phyloP scores from a whole-genome alignment of 371 early-diverging fungal genomes.

The Mycotypha africana region DNA sequence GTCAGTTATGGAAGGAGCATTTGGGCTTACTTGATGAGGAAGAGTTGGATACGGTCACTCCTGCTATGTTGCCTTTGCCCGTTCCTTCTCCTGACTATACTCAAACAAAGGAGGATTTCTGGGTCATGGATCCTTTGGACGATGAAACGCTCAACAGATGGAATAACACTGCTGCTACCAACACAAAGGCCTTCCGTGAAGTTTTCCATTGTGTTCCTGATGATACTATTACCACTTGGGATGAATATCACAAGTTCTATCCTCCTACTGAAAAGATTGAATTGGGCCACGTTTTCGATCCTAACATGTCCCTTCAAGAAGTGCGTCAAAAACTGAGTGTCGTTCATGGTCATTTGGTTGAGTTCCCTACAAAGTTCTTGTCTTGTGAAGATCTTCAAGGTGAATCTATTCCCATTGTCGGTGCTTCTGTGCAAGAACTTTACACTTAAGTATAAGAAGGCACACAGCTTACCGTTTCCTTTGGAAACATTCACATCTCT shows the following conservation, averaged over 20 bases:
- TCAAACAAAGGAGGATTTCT: slow-evolving; percentile 30
- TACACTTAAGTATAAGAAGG: slow-evolving; percentile 33
- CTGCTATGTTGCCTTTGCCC: slow-evolving; percentile 49
- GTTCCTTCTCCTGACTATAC: slow-evolving; percentile 29
- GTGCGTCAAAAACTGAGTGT: slow-evolving; percentile 41
- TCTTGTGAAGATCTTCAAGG: slow-evolving; percentile 47
- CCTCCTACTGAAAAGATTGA: slow-evolving; percentile 35
- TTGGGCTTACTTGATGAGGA: slow-evolving; percentile 60
- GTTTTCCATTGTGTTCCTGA: slow-evolving; percentile 79
- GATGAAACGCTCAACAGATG: slow-evolving; percentile 49
- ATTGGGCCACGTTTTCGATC: slow-evolving; percentile 39
- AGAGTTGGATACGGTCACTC: slow-evolving; percentile 40
- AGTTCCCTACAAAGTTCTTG: slow-evolving; percentile 74
- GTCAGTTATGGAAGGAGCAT: slow-evolving; percentile 81
- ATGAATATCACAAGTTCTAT: slow-evolving; percentile 62
- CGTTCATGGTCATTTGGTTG: slow-evolving; percentile 67
- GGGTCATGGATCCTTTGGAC: slow-evolving; percentile 58
- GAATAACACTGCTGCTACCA: slow-evolving; percentile 50
- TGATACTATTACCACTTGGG: slow-evolving; percentile 62
- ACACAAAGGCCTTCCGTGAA: slow-evolving; percentile 61
- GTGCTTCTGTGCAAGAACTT: slow-evolving; percentile 30
- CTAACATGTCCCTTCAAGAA: slow-evolving; percentile 38
- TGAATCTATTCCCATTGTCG: slow-evolving; percentile 37
- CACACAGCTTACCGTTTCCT: no score
- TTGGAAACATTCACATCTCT: no score